phyloP scores from a whole-genome alignment of 2,329 filamentous ascomycete species.

The Magnaporthiopsis incrustans region DNA sequence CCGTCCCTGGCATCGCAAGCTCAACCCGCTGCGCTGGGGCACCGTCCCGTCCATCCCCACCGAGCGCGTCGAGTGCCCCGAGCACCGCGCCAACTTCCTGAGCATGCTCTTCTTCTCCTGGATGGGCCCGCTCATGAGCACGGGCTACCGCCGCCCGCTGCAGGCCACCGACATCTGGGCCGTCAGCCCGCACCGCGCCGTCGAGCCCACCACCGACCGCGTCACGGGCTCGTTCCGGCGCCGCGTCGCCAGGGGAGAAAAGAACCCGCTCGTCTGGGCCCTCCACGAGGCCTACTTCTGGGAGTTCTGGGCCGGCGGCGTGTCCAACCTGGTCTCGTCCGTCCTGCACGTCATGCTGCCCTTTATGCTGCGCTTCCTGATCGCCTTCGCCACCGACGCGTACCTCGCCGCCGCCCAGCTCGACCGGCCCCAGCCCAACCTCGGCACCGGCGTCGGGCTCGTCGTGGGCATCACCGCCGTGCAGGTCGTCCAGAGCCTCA shows the following conservation, averaged over 20 bases:
- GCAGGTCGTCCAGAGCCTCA: conserved; percentile 75
- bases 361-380: conserved; percentile 78
- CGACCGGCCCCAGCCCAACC: conserved; percentile 49
- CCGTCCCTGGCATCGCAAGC: conserved; percentile 48
- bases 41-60: conserved; percentile 46
- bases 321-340: conserved; percentile 65
- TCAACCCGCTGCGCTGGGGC: conserved; percentile 56
- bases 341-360: conserved; percentile 76
- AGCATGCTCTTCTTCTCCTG: conserved; percentile 78
- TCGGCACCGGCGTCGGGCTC: conserved; percentile 71
- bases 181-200: conserved; percentile 73
- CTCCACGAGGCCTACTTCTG: conserved; percentile 78
- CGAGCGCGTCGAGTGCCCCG: conserved; percentile 48
- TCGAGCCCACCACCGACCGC: conserved; percentile 59
- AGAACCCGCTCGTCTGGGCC: conserved; percentile 69
- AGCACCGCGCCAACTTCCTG: conserved; percentile 66
- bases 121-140: conserved; percentile 83
- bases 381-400: conserved; percentile 74
- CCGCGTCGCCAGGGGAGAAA: conserved; percentile 59
- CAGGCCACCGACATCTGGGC: conserved; percentile 81
- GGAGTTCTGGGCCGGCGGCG: conserved; percentile 81
- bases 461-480: conserved; percentile 78
- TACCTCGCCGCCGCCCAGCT: conserved; percentile 59
- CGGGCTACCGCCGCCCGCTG: conserved; percentile 77
- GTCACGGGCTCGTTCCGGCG: conserved; percentile 62